A percentile compares a stretch with the other conserved stretches of the same genome.
Conservation (phyloP, 768 basidiomycete genomes). For the Phanerochaete carnosa region DNA sequence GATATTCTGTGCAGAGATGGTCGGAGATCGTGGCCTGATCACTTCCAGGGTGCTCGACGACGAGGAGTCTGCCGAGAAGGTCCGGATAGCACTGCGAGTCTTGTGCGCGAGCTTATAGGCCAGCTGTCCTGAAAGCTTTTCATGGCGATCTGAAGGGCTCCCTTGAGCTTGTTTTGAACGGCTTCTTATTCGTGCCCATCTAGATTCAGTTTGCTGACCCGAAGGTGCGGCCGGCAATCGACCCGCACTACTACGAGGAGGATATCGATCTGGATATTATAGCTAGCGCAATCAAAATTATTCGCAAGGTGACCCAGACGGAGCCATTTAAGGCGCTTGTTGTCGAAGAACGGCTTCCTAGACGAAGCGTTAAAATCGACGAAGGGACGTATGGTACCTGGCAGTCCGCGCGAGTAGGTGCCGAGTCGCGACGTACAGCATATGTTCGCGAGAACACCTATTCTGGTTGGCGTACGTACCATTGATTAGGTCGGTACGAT, state of each 20-base stretch:
- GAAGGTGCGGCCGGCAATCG: conserved; percentile 19
- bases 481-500: neutral
- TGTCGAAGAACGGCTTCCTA: neutral
- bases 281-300: conserved; percentile 23
- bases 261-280: conserved; percentile 26
- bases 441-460: conserved; percentile 27
- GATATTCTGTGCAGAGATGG: neutral
- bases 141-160: neutral
- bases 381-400: neutral
- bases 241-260: conserved; percentile 29
- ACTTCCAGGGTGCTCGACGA: too few species aligned
- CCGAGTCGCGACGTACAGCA: conserved; percentile 37
- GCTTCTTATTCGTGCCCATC: neutral
- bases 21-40: too few species aligned
- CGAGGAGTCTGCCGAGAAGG: too few species aligned
- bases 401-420: conserved; percentile 37
- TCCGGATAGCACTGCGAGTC: too few species aligned
- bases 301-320: conserved; percentile 14
- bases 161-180: neutral
- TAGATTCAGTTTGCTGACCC: conserved; percentile 21
- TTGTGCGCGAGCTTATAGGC: too few species aligned
- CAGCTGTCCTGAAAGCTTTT: neutral
- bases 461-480: neutral
- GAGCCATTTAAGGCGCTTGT: conserved; percentile 12
- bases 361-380: neutral